Evolutionary conservation across 805 yeast species (phyloP).

Genomic region (Helenozyma rhizophorensis): DNA sequence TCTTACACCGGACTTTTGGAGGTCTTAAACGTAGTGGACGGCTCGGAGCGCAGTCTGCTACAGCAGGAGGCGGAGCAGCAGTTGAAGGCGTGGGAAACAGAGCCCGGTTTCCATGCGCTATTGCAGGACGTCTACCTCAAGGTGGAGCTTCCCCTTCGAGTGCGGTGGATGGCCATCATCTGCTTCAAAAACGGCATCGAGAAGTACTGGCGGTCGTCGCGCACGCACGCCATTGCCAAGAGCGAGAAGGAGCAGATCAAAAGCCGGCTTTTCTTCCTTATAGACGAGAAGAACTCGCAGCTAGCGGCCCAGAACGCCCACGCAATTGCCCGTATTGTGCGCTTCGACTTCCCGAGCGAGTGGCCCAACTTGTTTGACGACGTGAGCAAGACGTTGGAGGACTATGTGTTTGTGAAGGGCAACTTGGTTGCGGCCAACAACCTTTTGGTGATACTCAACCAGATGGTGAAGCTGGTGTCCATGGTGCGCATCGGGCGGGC

Average conservation of each 20-base stretch:
- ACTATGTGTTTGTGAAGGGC: conserved; percentile 35
- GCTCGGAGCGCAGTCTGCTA: conserved; percentile 41
- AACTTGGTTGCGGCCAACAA: conserved; percentile 58
- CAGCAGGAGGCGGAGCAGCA: conserved; percentile 68
- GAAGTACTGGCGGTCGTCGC: conserved; percentile 73
- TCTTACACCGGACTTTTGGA: conserved; percentile 24
- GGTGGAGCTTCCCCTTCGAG: conserved; percentile 52
- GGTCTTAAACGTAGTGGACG: conserved; percentile 28
- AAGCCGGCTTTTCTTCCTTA: conserved; percentile 49
- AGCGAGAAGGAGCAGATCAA: conserved; percentile 71
- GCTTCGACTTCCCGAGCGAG: conserved; percentile 80
- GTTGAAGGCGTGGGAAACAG: conserved; percentile 64
- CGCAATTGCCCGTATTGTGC: conserved; percentile 69
- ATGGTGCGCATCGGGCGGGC: conserved; percentile 81
- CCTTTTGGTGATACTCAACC: conserved; percentile 64
- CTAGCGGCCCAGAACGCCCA: conserved; percentile 81
- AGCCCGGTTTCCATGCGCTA: conserved; percentile 53
- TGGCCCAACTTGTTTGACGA: conserved; percentile 84
- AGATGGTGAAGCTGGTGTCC: conserved; percentile 68
- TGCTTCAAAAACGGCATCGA: conserved; percentile 87
- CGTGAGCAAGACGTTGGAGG: conserved; percentile 42
- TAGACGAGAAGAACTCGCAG: conserved; percentile 70
- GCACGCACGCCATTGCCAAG: conserved; percentile 45
- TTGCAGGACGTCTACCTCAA: conserved; percentile 61
- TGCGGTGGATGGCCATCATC: conserved; percentile 84